Base-by-base conservation (phyloP, 495 filamentous ascomycete genomes). In the Neurospora terricola region DNA sequence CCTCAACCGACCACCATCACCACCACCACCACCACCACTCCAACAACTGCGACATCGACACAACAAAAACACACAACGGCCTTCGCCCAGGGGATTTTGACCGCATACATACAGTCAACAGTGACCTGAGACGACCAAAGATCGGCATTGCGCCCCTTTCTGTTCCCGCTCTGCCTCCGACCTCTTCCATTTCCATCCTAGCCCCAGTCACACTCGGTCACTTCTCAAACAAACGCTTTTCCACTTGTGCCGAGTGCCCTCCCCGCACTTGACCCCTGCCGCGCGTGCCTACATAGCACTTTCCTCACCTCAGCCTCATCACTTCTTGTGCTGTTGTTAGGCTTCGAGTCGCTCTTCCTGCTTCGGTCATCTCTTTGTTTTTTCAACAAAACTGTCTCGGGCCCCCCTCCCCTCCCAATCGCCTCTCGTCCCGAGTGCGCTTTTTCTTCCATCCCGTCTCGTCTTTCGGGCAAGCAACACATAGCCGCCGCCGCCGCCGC, bases 251-350 rank as follows among this genome's bases (percentile, higher is more conserved):
- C 7, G 21, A 59, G 54, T 18, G 12, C 23, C 54, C 77, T 76
- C 77, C 77, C 79, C 78, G 76, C 78, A 79, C 76, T 76, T 74
- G 73, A 79, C 78, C 78, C 80, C 78, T 81, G 79, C 75, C 76
- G 74, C 75, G 48, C 48, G 48, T 62, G 48, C 54, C 54, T 62
- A 54, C 45, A 54, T 54, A 54, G 72, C 74, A 71, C 76, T 77
- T 75, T 69, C 45, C 34, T 75, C 72, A 72, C 72, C 77, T 82
- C 80, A 82, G 80, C 80, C 80, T 82, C 79, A 79, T 74, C 78
- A 71, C 54, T 34, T 23, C 21, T 12, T 45, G 40, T n/a, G 40
- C 40, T 43, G 40, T 42, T 43, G 40, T 43, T 48, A 48, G 43
- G 43, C 43, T 48, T 48, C 43, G 43, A 48, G 18, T 23, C n/a